Evolutionary conservation across 2,329 filamentous ascomycete genomes (phyloP), one percentile per base, ranked within the genome.

Genomic region (Alternaria solani): DNA sequence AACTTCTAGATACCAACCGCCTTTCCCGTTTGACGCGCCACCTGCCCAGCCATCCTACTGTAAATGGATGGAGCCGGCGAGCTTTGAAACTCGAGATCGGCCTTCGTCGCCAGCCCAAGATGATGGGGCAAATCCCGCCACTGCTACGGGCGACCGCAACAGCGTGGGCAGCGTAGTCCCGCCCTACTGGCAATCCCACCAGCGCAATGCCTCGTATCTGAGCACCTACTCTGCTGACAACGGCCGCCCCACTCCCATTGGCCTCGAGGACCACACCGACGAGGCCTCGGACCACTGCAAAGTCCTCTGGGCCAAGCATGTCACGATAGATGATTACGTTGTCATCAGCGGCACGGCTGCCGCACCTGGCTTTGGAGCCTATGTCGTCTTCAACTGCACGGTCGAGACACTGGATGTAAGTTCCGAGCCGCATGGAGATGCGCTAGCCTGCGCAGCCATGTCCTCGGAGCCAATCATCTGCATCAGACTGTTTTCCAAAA

Each of bases 331-430:
- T 57, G 87, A 89, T 71, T 85, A 88, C 79, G 83, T 85, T 34
- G 82, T 90, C 64, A 84, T 90, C 60, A 83, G 84, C 62, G 88
- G 87, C 8, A 84, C 81, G 52, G 32, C 32, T 36, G 32, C 32
- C 11, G 81, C 79, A 42, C 81, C 84, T 4, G 85, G 85, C 6
- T 81, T 89, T 48, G 94, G 94, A n/a, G 91, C 94, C 2, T 99
- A 98, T 81, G 92, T 97, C 1, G 93, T 97, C 7, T 99, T 92
- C 92, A 95, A 93, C 75, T 93, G 95, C 72, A 88, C 86, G 48
- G 92, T 99, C 44, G 89, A 95, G 77, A 97, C 93, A 4, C 81
- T 98, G 51, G 90, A 88, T 78, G 93, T 94, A 76, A 77, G 88
- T 85, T 57, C 62, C 57, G 59, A 51, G 61, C 63, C 61, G 62